These are phyloP conservation scores for Omphalotus guepiniiformis DNA, from an alignment of 768 basidiomycete species.

Conservation along the genomic window DNA sequence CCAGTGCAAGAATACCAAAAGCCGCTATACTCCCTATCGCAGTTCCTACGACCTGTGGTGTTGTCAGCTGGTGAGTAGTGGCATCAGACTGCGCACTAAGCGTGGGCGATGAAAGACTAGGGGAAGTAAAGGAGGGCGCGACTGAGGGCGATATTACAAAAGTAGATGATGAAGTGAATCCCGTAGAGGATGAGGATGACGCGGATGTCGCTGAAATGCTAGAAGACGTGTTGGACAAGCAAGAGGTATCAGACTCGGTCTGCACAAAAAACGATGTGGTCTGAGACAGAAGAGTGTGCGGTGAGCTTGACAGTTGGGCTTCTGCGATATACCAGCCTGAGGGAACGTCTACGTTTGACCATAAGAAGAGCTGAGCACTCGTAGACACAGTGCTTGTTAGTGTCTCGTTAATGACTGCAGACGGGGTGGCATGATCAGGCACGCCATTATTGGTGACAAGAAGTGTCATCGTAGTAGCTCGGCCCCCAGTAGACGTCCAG, in stretches of 20 bases:
- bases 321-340: conserved; percentile 18
- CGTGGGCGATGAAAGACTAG: conserved; percentile 4
- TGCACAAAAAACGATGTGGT: conserved; percentile 19
- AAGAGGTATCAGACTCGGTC: conserved; percentile 10
- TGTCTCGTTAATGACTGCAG: conserved; percentile 10
- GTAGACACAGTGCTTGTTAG: conserved; percentile 16
- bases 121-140: neutral
- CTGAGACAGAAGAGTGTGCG: conserved; percentile 7
- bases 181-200: no score
- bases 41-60: conserved; percentile 19
- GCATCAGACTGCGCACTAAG: neutral
- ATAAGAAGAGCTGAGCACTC: conserved; percentile 12
- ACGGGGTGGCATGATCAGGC: conserved; percentile 10
- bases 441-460: conserved; percentile 11
- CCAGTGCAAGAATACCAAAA: conserved; percentile 17
- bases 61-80: conserved; percentile 9
- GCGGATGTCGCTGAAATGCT: conserved; percentile 1
- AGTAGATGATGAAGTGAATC: no score
- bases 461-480: conserved; percentile 12
- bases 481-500: conserved; percentile 13
- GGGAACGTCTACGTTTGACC: conserved; percentile 20
- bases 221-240: conserved; percentile 7
- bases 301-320: conserved; percentile 12
- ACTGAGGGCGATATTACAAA: no score
- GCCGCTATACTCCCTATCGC: conserved; percentile 21